Conservation (phyloP, 2,329 filamentous ascomycete genomes). For the Diaporthe sp. region DNA sequence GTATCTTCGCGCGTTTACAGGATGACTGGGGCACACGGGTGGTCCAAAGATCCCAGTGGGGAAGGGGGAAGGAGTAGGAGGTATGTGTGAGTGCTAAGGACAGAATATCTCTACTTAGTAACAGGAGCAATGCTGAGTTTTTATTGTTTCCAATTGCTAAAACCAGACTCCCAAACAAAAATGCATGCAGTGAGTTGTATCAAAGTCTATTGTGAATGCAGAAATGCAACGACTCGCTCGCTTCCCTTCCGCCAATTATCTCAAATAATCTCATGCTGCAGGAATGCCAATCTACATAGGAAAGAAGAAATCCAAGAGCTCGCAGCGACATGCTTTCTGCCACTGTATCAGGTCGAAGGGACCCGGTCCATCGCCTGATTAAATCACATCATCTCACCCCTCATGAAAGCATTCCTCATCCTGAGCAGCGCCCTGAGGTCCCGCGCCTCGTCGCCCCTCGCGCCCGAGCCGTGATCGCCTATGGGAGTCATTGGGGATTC, state of each 20-base stretch:
- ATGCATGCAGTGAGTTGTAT: not conserved
- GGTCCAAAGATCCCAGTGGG: conserved; percentile 13
- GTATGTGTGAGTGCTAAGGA: conserved; percentile 22
- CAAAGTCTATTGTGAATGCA: not conserved
- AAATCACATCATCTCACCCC: conserved; percentile 11
- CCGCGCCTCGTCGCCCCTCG: not conserved
- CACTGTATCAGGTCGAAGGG: not conserved
- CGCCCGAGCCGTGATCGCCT: not conserved
- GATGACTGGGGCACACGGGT: conserved; percentile 2
- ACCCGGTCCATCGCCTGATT: not conserved
- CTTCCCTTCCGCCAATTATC: not conserved
- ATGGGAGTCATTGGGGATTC: not conserved
- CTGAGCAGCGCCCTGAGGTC: conserved; percentile 25
- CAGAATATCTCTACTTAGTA: conserved; percentile 32
- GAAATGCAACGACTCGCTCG: not conserved
- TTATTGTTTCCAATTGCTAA: conserved; percentile 20
- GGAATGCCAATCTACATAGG: not conserved
- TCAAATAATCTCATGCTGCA: not conserved
- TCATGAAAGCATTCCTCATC: conserved; percentile 40
- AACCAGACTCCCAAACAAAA: not conserved
- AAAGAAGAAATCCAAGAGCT: not conserved
- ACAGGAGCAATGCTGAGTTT: conserved; percentile 37
- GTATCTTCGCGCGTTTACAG: conserved; percentile 12
- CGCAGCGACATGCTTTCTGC: not conserved
- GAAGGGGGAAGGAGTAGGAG: not conserved